Conservation (phyloP, 1,139 yeast genomes). For the Pichia cactophila region DNA sequence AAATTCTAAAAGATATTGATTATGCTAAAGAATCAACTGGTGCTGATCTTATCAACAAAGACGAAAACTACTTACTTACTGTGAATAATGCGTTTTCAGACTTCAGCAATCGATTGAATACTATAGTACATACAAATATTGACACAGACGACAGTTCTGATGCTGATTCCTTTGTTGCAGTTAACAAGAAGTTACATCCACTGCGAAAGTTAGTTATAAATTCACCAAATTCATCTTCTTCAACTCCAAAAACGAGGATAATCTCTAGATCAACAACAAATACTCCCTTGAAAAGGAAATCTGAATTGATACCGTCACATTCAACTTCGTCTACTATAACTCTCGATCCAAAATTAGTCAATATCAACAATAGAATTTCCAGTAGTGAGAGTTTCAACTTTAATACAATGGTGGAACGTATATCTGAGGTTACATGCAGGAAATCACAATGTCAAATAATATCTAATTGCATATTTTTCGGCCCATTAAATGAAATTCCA, state of each 20-base stretch:
- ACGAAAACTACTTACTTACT: constrained; percentile 1
- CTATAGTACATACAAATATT: neutral
- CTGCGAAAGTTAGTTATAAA: constrained; percentile 5
- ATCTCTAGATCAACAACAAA: neutral
- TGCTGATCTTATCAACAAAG: too few species aligned
- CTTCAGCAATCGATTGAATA: constrained; percentile 3
- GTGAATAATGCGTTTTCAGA: constrained; percentile 10
- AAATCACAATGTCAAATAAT: constrained; percentile 1
- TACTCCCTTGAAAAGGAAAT: neutral
- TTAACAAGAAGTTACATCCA: constrained; percentile 1
- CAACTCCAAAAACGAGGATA: neutral
- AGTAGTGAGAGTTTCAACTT: too few species aligned
- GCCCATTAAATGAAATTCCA: neutral
- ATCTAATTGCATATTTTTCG: constrained; percentile 7
- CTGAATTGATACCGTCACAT: neutral
- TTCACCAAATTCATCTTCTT: constrained; percentile 3
- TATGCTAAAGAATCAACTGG: neutral
- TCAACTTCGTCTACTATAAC: neutral
- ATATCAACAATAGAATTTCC: neutral
- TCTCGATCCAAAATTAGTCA: neutral
- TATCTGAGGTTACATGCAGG: constrained; percentile 1
- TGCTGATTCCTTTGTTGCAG: neutral
- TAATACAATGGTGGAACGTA: neutral
- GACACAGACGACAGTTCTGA: neutral
- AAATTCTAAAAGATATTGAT: constrained; percentile 4